A percentile compares a stretch with the other conserved stretches of the same genome.
phyloP scores from a whole-genome alignment of 2,329 filamentous ascomycete genomes.

The Bertia moriformis region DNA sequence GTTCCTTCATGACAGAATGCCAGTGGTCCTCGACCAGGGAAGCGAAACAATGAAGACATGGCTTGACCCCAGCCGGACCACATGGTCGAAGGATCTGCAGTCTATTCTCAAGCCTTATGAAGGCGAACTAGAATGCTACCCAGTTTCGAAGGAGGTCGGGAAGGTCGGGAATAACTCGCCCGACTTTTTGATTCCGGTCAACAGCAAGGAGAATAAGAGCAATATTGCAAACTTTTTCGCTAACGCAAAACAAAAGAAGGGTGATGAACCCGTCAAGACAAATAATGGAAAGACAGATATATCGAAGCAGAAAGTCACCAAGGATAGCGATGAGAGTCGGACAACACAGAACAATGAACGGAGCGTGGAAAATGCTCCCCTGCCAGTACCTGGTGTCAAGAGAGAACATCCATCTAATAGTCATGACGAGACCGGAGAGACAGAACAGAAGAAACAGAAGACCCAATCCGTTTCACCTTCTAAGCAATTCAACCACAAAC shows the following conservation, averaged over 20 bases:
- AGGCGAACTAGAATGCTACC: constrained; percentile 70
- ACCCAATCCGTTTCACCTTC: background rate
- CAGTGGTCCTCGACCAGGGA: constrained; percentile 70
- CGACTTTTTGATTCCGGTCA: constrained; percentile 66
- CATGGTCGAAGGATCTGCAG: constrained; percentile 71
- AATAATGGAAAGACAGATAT: too few relatives aligned
- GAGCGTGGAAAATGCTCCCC: constrained; percentile 33
- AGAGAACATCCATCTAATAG: constrained; percentile 21
- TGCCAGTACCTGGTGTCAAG: constrained; percentile 29
- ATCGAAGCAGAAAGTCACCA: constrained; percentile 4
- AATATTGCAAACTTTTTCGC: constrained; percentile 92
- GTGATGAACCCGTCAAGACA: constrained; percentile 10
- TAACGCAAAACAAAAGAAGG: constrained; percentile 30
- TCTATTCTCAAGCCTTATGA: constrained; percentile 63
- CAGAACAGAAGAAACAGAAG: background rate
- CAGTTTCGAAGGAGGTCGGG: constrained; percentile 75
- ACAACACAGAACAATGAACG: constrained; percentile 25
- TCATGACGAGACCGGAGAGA: constrained; percentile 22
- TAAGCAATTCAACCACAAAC: background rate
- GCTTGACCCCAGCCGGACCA: constrained; percentile 58
- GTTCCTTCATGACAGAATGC: constrained; percentile 92
- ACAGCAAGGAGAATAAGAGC: constrained; percentile 75
- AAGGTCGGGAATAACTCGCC: constrained; percentile 89
- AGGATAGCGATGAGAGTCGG: constrained; percentile 11
- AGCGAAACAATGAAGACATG: constrained; percentile 57